Base-by-base conservation (phyloP, 108 stramenopile genomes). In the Nitzschia sp. region DNA sequence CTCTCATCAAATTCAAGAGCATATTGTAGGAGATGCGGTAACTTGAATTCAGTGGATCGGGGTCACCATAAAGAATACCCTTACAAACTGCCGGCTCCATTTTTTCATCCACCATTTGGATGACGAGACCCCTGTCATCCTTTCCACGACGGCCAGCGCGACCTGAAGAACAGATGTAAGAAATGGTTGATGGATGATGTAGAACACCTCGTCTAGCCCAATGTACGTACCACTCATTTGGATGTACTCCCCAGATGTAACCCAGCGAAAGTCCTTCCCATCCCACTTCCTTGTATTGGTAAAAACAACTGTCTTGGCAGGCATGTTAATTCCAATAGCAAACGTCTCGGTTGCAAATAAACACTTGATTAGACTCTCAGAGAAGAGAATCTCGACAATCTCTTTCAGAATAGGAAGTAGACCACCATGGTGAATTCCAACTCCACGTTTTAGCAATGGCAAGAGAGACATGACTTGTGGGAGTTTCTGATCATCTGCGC, bases 371-470 rank as follows among this genome's bases (percentile, higher is more conserved):
- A 98, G 78, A n/a, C 95, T 94, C 67, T 97, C 97, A 43, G 88
- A 83, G 62, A 99, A 99, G 42, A 99, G 80, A 68, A 99, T 98
- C 72, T 99, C 99, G 29, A 97, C 96, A 78, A 99, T 94, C 67
- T 99, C 99, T 71, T 99, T 99, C 21, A 99, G 80, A 41, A 98
- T 98, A 15, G 99, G 99, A 12, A 99, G 81, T 46, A 99, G 83
- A n/a, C 99, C 99, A 42, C 99, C 99, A 78, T 99, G 99, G 80
- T 99, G 99, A 46, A 99, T 95, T 7, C 97, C 97, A 29, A 99
- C 94, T 10, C 99, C 99, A 3, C 96, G 85, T 69, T 98, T 96
- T 24, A 99, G 76, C 60, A 99, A 65, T 20, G 98, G 98, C 19
- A 99, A 70, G 42, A 99, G 64, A 8, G 97, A 94, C 51, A 84